A percentile compares a stretch with the other conserved stretches of the same genome.
Evolutionary conservation across 2,329 filamentous ascomycete species (phyloP).

Genomic region (Pleurostoma richardsiae): DNA sequence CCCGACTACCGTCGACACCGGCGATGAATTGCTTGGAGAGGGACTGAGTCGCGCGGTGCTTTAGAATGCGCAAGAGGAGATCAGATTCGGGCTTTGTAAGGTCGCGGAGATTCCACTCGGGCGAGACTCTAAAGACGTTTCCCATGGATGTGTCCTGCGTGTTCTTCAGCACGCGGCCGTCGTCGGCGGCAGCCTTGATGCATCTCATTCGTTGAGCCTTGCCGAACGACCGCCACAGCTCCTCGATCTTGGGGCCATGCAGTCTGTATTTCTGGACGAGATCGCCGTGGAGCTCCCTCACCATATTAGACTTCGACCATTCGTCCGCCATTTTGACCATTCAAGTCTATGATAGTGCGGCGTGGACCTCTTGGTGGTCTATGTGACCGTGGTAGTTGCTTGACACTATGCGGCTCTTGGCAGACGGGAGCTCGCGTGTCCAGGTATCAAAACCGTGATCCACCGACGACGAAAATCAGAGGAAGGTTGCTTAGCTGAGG

Average conservation of each 20-base stretch:
- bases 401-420: no score
- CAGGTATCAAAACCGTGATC: no score
- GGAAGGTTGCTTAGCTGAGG: no score
- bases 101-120: constrained; percentile 39
- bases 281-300: constrained; percentile 27
- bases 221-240: constrained; percentile 32
- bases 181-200: constrained; percentile 24
- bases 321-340: no score
- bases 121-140: constrained; percentile 29
- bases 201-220: constrained; percentile 24
- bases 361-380: no score
- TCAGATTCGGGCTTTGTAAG: constrained; percentile 27
- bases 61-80: constrained; percentile 11
- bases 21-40: constrained; percentile 9
- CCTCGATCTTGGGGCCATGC: constrained; percentile 26
- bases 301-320: background rate
- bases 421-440: no score
- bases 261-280: constrained; percentile 30
- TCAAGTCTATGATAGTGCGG: no score
- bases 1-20: background rate
- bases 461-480: no score
- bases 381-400: no score
- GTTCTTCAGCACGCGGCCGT: constrained; percentile 27
- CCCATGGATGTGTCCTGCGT: constrained; percentile 27
- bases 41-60: constrained; percentile 9